Evolutionary conservation across 768 basidiomycete species (phyloP), one percentile per base, ranked within the genome.

Genomic region (Suillus hirtellus): DNA sequence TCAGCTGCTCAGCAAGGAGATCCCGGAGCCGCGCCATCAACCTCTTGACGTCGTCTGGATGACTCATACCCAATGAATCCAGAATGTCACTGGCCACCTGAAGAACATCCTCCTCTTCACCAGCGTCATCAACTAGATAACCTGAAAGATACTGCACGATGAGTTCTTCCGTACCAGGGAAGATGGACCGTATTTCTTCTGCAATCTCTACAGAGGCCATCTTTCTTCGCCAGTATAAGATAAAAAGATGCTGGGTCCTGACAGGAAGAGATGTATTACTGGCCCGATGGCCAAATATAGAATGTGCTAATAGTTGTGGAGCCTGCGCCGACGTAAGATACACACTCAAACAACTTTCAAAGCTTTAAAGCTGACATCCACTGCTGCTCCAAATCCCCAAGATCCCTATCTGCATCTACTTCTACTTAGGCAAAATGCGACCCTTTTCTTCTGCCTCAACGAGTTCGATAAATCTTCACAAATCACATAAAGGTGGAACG

Each of bases 111-210:
- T 93, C 92, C 66, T 95, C 92, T 73, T 93, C 91, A 46, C 89
- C 89, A 12, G 92, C 91, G 73, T 95, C 93, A 73, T 94, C 93
- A 61, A 94, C 86, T 35, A 95, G 86, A 71, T 92, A 93, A 46
- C 93, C 93, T n/a, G 90, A 81, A 37, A 95, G 83, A 71, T 95
- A 95, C 64, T 93, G 89, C 4, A 94, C 88, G 65, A 95, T 84
- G 65, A 92, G 84, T 72, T 95, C 93, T 69, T 95, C 93, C 1
- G 91, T 88, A 10, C 86, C 91, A 0, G 90, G 90, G 61, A 93
- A 84, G 49, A 75, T 79, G 11, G 78, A 75, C 35, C 90, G 84
- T 65, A 93, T 92, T 72, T 91, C 88, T 73, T 91, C 87, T 21
- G 91, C 90, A 67, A 93, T 89, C 68, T 92, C 89, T 64, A 86